A percentile compares a stretch with the other conserved stretches of the same genome.
Evolutionary conservation across 2,329 filamentous ascomycete genomes (phyloP).

Genomic region (Colletotrichum sansevieriae): DNA sequence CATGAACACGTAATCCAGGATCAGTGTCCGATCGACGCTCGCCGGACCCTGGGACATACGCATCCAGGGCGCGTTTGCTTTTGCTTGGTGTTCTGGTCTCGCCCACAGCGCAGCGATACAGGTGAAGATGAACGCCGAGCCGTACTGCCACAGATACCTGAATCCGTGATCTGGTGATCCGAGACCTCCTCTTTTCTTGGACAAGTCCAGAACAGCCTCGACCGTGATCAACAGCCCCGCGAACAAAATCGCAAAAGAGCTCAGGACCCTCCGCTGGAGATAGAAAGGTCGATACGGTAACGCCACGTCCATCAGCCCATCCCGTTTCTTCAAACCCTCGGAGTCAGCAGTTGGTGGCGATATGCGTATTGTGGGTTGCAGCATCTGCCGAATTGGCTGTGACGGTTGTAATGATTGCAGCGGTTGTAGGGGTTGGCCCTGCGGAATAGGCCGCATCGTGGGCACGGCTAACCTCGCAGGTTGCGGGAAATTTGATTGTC

Average conservation of each 20-base stretch:
- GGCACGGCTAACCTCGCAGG: slow-evolving; percentile 19
- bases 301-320: slow-evolving; percentile 46
- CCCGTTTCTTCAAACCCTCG: slow-evolving; percentile 17
- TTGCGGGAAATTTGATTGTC: slow-evolving; percentile 8
- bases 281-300: slow-evolving; percentile 54
- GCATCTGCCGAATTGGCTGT: not conserved
- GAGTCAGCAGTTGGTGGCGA: slow-evolving; percentile 3
- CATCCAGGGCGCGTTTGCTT: slow-evolving; percentile 54
- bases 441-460: slow-evolving; percentile 5
- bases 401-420: not conserved
- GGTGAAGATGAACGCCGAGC: slow-evolving; percentile 50
- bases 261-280: slow-evolving; percentile 50
- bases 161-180: slow-evolving; percentile 44
- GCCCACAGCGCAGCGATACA: slow-evolving; percentile 51
- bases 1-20: slow-evolving; percentile 54
- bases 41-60: slow-evolving; percentile 49
- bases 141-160: slow-evolving; percentile 55
- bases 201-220: slow-evolving; percentile 50
- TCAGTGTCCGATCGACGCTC: slow-evolving; percentile 49
- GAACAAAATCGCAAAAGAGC: slow-evolving; percentile 49
- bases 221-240: slow-evolving; percentile 47
- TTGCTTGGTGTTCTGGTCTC: slow-evolving; percentile 56
- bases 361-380: not conserved
- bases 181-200: slow-evolving; percentile 49
- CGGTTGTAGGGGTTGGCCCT: slow-evolving; percentile 12